Conservation (phyloP, 75 land plant genomes). For the Azolla pinnata region DNA sequence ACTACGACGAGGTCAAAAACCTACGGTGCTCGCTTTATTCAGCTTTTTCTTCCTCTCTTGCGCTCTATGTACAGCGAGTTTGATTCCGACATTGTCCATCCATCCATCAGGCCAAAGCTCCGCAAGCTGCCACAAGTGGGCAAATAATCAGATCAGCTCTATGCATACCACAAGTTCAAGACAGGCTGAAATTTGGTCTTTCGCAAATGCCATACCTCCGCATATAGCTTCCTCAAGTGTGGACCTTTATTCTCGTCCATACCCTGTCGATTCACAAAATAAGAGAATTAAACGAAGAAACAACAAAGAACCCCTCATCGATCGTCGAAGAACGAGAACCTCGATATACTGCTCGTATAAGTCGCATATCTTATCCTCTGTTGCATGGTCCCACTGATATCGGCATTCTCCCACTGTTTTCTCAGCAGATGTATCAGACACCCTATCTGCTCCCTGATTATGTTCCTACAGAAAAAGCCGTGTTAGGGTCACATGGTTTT, state of each 20-base stretch:
- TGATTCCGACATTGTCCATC: constrained; percentile 37
- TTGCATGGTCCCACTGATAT: constrained; percentile 41
- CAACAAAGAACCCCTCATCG: no score
- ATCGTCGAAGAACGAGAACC: no score
- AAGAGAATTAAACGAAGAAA: no score
- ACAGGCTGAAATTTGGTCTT: no score
- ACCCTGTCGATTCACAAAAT: constrained; percentile 20
- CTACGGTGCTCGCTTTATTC: constrained; percentile 17
- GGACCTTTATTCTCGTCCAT: constrained; percentile 38
- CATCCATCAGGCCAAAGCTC: constrained; percentile 43
- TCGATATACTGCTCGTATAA: constrained; percentile 38
- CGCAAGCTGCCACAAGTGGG: constrained; percentile 20
- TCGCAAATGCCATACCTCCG: no score
- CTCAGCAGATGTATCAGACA: no score
- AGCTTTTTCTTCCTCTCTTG: constrained; percentile 29
- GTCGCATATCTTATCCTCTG: constrained; percentile 37
- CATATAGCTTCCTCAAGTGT: constrained; percentile 28
- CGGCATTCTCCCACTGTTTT: constrained; percentile 16
- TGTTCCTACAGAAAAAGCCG: no score
- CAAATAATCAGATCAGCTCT: background rate
- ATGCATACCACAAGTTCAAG: no score
- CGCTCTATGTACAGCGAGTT: constrained; percentile 27
- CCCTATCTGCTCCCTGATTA: no score
- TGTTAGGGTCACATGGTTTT: no score
- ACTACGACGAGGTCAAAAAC: no score